Conservation (phyloP, 163 green algal genomes). For the Scenedesmus sp. region DNA sequence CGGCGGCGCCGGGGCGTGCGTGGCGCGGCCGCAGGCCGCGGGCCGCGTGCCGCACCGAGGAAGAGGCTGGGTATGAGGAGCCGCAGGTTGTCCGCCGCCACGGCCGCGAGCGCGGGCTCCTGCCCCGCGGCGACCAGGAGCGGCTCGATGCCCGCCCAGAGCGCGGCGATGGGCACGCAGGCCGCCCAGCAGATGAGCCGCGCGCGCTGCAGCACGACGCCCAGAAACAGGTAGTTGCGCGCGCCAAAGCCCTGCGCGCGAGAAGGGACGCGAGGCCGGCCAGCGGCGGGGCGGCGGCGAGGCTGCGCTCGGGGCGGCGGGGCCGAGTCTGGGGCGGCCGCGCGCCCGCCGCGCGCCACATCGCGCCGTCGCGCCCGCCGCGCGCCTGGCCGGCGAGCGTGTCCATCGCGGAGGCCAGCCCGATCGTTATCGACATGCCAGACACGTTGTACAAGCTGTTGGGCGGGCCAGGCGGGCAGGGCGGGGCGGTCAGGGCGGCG, state of each 20-base stretch:
- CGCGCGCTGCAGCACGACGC: slow-evolving; percentile 61
- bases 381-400: slow-evolving; percentile 59
- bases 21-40: no score
- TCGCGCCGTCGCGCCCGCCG: no score
- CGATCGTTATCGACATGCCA: slow-evolving; percentile 53
- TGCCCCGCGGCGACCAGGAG: slow-evolving; percentile 52
- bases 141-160: slow-evolving; percentile 47
- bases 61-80: slow-evolving; percentile 24
- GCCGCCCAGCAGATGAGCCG: slow-evolving; percentile 58
- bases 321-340: no score
- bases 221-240: slow-evolving; percentile 40
- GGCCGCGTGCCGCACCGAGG: slow-evolving; percentile 1
- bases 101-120: background rate
- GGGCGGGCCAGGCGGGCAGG: no score
- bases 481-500: no score
- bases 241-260: slow-evolving; percentile 33
- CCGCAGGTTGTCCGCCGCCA: slow-evolving; percentile 27
- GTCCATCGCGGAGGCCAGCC: slow-evolving; percentile 60
- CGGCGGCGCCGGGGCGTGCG: no score
- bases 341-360: no score
- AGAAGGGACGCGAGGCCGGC: no score
- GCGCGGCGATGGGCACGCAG: slow-evolving; percentile 52
- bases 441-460: slow-evolving; percentile 67
- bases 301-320: no score
- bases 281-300: no score